Percentiles rank a stretch among this genome's conserved stretches.
Conservation (phyloP, 768 basidiomycete genomes). For the Psilocybe cubensis region DNA sequence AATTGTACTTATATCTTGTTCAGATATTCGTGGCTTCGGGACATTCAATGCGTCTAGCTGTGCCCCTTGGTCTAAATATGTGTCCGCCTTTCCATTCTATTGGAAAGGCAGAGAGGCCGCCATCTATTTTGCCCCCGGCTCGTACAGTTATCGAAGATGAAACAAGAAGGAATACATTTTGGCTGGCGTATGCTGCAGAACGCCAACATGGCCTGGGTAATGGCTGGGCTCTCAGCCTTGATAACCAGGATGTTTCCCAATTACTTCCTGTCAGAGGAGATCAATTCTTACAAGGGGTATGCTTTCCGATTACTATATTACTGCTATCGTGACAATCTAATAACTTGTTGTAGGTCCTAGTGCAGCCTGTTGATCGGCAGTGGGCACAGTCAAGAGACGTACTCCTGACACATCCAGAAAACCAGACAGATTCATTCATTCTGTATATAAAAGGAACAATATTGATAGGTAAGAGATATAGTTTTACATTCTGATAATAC, state of each 20-base stretch:
- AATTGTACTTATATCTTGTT: background rate
- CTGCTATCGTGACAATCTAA: background rate
- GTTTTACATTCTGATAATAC: background rate
- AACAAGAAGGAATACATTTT: constrained; percentile 72
- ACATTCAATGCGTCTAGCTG: constrained; percentile 56
- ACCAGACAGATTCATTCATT: constrained; percentile 71
- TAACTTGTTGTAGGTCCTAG: constrained; percentile 40
- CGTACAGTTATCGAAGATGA: constrained; percentile 70
- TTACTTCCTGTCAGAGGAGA: constrained; percentile 65
- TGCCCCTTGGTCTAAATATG: constrained; percentile 74
- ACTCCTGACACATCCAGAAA: constrained; percentile 61
- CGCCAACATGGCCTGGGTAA: constrained; percentile 69
- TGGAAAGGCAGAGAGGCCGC: constrained; percentile 55
- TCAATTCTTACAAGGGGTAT: constrained; percentile 64
- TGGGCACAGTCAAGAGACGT: constrained; percentile 68
- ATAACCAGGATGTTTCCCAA: constrained; percentile 77
- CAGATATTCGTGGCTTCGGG: constrained; percentile 66
- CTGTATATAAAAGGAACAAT: constrained; percentile 73
- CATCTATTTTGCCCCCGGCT: constrained; percentile 65
- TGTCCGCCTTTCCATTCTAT: constrained; percentile 70
- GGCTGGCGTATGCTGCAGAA: constrained; percentile 72
- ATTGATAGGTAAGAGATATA: constrained; percentile 51
- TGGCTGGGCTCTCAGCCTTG: constrained; percentile 71
- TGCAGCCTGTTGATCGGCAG: constrained; percentile 58
- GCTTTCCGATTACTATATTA: constrained; percentile 19